Conservation (phyloP, 2,329 filamentous ascomycete genomes). For the Aspergillus intermedius region DNA sequence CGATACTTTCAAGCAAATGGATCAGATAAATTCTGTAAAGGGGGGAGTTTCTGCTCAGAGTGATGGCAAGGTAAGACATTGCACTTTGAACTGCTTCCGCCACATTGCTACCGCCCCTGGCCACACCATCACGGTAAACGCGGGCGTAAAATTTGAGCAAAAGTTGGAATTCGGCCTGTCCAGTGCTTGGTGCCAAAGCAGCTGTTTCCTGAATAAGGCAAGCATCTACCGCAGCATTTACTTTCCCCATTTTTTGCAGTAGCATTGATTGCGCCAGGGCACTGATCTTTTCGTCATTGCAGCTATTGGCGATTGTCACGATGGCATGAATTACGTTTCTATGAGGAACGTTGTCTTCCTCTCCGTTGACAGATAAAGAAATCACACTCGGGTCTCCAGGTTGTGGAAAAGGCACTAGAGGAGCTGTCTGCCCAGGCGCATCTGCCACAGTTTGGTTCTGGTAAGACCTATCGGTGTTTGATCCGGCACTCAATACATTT, state of each 20-base stretch:
- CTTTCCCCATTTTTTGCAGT: slow-evolving; percentile 86
- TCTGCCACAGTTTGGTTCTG: slow-evolving; percentile 25
- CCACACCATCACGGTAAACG: slow-evolving; percentile 65
- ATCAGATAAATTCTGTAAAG: slow-evolving; percentile 78
- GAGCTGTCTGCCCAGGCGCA: slow-evolving; percentile 41
- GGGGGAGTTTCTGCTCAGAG: slow-evolving; percentile 59
- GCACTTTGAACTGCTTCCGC: slow-evolving; percentile 73
- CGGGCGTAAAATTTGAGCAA: slow-evolving; percentile 77
- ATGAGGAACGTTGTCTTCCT: slow-evolving; percentile 74
- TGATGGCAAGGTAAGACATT: slow-evolving; percentile 69
- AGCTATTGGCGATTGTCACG: slow-evolving; percentile 76
- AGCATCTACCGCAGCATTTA: slow-evolving; percentile 72
- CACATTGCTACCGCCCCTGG: slow-evolving; percentile 60
- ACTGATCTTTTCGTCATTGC: slow-evolving; percentile 83
- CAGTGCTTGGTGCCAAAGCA: slow-evolving; percentile 67
- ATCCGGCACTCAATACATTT: slow-evolving; percentile 77
- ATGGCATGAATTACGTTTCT: slow-evolving; percentile 92
- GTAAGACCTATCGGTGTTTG: slow-evolving; percentile 43
- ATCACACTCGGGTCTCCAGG: slow-evolving; percentile 45
- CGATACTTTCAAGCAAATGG: slow-evolving; percentile 76
- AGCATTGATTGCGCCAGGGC: slow-evolving; percentile 92
- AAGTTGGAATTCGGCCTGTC: slow-evolving; percentile 74
- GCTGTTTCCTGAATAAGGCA: slow-evolving; percentile 80
- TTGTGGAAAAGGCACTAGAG: slow-evolving; percentile 37
- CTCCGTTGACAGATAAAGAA: slow-evolving; percentile 66